Evolutionary conservation across 1,284 basidiomycete species (phyloP).

Genomic region (Ceratobasidium sp.): DNA sequence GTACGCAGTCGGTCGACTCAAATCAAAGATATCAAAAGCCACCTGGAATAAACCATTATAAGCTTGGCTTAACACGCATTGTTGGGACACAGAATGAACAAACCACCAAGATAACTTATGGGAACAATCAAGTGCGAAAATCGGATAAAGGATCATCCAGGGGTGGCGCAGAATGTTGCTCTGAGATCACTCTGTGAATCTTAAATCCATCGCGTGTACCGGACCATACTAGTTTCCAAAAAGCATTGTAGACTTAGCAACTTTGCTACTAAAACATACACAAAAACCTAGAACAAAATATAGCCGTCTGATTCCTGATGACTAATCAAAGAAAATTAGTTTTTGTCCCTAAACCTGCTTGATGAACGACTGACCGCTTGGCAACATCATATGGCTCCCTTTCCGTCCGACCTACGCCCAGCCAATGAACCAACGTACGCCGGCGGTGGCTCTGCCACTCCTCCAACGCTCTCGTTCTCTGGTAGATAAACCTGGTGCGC

Average conservation of each 20-base stretch:
- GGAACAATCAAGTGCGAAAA: not conserved
- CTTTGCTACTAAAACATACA: too few relatives aligned
- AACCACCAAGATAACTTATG: not conserved
- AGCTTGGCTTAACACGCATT: not conserved
- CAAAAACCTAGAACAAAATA: too few relatives aligned
- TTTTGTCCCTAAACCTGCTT: not conserved
- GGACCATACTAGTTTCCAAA: not conserved
- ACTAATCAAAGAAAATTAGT: not conserved
- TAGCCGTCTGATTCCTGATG: too few relatives aligned
- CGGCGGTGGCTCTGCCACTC: conserved; percentile 16
- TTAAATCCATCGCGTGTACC: not conserved
- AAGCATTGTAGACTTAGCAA: not conserved
- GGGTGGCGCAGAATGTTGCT: not conserved
- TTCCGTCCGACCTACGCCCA: conserved; percentile 12
- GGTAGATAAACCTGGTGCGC: not conserved
- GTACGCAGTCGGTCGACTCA: too few relatives aligned
- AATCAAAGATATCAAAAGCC: not conserved
- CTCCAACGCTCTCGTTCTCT: not conserved
- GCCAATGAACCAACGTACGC: conserved; percentile 15
- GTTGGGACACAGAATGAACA: not conserved
- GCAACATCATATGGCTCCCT: not conserved
- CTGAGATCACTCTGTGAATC: not conserved
- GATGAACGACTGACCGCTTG: not conserved
- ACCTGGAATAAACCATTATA: not conserved
- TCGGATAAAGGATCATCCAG: conserved; percentile 17